Evolutionary conservation across 495 filamentous ascomycete species (phyloP), one percentile per base, ranked within the genome.

Genomic region (Penicillium manginii): DNA sequence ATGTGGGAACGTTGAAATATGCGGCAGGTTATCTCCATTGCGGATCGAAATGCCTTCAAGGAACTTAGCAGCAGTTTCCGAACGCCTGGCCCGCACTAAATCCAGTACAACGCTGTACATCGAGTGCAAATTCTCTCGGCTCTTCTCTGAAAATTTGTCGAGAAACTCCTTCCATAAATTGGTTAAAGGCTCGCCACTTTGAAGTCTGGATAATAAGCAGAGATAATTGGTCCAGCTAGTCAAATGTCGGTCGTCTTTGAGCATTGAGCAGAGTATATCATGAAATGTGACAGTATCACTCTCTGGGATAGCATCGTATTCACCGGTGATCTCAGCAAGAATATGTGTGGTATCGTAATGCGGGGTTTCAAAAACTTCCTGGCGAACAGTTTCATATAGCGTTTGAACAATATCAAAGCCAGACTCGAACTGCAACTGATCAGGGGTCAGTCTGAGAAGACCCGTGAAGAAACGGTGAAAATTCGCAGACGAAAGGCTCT

Each of bases 1-100:
- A 19, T 50, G 18, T 12, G 29, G 9, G 17, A 69, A 67, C 4
- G 57, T 51, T 1, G 65, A 56, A 39, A 78, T 61, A 22, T 54
- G 47, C 2, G 73, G 75, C 19, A 78, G 43, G 1, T 31, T 65
- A 45, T 62, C 54, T 22, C 57, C 39, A 2, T 59, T 62, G 18
- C 51, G 56, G 42, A 65, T 55, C n/a, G 75, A 73, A 12, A 74
- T 46, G 17, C 69, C 54, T 45, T 61, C 58, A 9, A 78, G 49
- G 32, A 61, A 69, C 7, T 49, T 46, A 2, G 61, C 32, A 26
- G 73, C 73, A 17, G 40, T 67, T 39, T 58, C 54, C 10, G 60
- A 45, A 7, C 57, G 57, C 2, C 61, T 54, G 31, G 37, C 35
- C 22, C 63, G 55, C 4, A 69, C 49, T 19, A 76, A 37, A 35